phyloP scores from a whole-genome alignment of 306 rosid species.

The Citrullus amarus region DNA sequence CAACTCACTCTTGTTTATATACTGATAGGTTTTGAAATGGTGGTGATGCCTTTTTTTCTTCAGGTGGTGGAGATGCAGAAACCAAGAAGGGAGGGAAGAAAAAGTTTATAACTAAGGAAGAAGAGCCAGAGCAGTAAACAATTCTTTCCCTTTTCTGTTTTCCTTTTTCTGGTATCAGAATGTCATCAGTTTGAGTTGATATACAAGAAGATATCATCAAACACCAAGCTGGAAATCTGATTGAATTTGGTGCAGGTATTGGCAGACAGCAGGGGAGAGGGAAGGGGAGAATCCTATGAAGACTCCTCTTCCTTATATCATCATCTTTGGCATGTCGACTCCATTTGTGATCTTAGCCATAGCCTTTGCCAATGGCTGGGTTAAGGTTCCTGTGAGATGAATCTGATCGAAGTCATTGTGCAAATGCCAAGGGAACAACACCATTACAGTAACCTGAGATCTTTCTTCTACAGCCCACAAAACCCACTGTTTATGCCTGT shows the following conservation, averaged over 20 bases:
- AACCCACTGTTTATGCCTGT: neutral
- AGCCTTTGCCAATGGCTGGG: slow-evolving; percentile 96
- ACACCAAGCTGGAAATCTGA: neutral
- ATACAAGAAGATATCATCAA: neutral
- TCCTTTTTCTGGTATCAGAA: neutral
- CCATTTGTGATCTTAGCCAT: slow-evolving; percentile 97
- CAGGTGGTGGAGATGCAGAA: slow-evolving; percentile 72
- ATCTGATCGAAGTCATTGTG: neutral
- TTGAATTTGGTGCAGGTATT: slow-evolving; percentile 40
- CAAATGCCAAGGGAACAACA: slow-evolving; percentile 14
- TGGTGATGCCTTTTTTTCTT: slow-evolving; percentile 5
- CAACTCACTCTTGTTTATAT: neutral
- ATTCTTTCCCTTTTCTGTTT: neutral
- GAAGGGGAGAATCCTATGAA: slow-evolving; percentile 97
- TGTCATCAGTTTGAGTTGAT: neutral
- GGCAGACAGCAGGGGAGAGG: slow-evolving; percentile 95
- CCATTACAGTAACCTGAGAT: neutral
- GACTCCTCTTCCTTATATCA: slow-evolving; percentile 91
- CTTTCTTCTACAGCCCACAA: neutral
- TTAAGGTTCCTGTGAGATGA: slow-evolving; percentile 78
- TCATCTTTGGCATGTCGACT: slow-evolving; percentile 94
- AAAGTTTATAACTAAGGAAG: slow-evolving; percentile 77
- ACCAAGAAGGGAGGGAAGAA: slow-evolving; percentile 53
- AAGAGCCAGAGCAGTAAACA: slow-evolving; percentile 85
- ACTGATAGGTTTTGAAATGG: slow-evolving; percentile 1